phyloP scores from a whole-genome alignment of 1,284 basidiomycete species.

The Cryptococcus depauperatus region DNA sequence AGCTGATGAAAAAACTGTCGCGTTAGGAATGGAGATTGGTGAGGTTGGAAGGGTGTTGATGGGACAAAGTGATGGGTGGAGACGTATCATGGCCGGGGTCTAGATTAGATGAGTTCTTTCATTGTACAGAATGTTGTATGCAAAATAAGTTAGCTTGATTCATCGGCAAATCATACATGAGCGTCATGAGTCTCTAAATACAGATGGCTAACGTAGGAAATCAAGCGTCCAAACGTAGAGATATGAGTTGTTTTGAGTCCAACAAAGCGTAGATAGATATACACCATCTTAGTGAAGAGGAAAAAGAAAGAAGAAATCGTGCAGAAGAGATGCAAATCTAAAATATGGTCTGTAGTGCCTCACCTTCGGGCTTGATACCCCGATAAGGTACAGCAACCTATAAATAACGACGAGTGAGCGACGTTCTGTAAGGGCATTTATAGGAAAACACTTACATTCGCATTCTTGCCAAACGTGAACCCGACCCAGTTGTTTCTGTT shows the following conservation, averaged over 20 bases:
- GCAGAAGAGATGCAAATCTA: constrained; percentile 11
- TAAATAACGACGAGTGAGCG: neutral
- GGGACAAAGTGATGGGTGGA: constrained; percentile 44
- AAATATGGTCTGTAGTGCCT: constrained; percentile 46
- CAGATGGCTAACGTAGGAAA: no score
- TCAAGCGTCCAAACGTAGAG: no score
- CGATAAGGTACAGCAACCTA: constrained; percentile 15
- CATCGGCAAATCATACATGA: no score
- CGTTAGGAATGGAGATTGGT: constrained; percentile 44
- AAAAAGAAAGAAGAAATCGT: neutral
- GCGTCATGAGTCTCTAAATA: no score
- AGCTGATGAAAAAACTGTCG: constrained; percentile 39
- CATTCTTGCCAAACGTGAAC: constrained; percentile 90
- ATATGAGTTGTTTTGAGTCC: no score
- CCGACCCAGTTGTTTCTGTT: constrained; percentile 55
- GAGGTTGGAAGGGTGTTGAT: constrained; percentile 45
- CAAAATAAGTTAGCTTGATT: no score
- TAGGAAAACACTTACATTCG: constrained; percentile 25
- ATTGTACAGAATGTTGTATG: neutral
- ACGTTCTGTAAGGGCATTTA: constrained; percentile 1
- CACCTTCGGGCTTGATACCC: constrained; percentile 39
- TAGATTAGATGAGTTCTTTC: neutral
- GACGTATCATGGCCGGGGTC: constrained; percentile 39
- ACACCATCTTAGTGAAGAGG: neutral
- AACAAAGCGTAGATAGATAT: neutral